These are phyloP conservation scores for Aurantiochytrium sp. DNA, from an alignment of 108 stramenopile genomes.

Conservation along the genomic window DNA sequence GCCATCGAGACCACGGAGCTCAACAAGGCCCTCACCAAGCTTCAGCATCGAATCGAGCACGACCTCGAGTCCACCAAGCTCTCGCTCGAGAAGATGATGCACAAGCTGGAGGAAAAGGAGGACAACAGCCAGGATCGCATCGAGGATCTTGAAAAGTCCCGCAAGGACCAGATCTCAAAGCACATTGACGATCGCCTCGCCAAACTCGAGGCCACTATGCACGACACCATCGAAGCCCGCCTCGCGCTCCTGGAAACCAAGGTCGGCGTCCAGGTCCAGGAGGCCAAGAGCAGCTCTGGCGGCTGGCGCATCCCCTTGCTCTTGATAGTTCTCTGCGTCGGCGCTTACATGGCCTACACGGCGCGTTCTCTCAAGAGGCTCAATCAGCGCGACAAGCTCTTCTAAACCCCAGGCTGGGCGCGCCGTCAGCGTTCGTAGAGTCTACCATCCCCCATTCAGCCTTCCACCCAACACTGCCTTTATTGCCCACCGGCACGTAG, in stretches of 20 bases:
- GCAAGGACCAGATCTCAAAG: background rate
- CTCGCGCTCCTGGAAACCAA: constrained; percentile 1
- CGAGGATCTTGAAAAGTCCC: constrained; percentile 1
- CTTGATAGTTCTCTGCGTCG: background rate
- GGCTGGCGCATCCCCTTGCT: background rate
- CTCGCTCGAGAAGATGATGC: constrained; percentile 33
- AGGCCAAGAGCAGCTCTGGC: background rate
- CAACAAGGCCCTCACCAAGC: background rate
- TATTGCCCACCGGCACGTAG: no score
- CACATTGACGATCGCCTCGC: constrained; percentile 15
- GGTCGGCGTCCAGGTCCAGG: background rate
- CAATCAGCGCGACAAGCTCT: background rate
- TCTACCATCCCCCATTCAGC: no score
- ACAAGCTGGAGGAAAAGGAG: constrained; percentile 42
- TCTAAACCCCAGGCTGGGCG: background rate
- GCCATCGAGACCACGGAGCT: constrained; percentile 5
- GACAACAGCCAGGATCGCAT: constrained; percentile 30
- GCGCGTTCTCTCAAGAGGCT: background rate
- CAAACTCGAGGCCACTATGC: background rate
- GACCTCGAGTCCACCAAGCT: constrained; percentile 29
- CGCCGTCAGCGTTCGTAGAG: no score
- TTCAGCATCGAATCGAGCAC: constrained; percentile 46
- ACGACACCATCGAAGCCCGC: background rate
- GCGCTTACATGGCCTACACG: constrained; percentile 27
- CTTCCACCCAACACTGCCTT: no score